Evolutionary conservation across 2,329 filamentous ascomycete genomes (phyloP).

Genomic region (Dryadomyces quercivorus): DNA sequence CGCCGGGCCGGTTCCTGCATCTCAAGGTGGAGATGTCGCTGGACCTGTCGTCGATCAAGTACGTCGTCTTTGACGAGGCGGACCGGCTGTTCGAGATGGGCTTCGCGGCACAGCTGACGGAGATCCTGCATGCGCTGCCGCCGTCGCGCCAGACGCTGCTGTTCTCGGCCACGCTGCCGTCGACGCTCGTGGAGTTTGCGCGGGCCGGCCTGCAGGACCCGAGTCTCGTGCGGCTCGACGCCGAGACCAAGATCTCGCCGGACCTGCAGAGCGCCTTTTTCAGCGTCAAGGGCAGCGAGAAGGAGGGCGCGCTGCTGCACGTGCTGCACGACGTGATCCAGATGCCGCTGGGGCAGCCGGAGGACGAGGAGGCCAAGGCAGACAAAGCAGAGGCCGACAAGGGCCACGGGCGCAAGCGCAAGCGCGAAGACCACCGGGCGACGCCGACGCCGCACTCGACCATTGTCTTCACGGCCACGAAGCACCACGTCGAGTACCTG

Average conservation of each 20-base stretch:
- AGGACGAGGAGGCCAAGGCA: constrained; percentile 33
- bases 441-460: constrained; percentile 84
- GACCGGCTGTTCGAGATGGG: constrained; percentile 98
- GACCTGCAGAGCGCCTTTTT: constrained; percentile 96
- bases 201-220: constrained; percentile 88
- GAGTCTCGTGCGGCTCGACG: constrained; percentile 77
- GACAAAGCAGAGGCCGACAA: constrained; percentile 4
- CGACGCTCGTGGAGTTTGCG: constrained; percentile 91
- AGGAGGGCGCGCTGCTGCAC: constrained; percentile 83
- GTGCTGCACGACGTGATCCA: constrained; percentile 87
- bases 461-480: constrained; percentile 88
- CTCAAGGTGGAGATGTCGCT: constrained; percentile 93
- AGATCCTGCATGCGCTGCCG: constrained; percentile 84
- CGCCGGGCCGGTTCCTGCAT: constrained; percentile 90
- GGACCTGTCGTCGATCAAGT: constrained; percentile 80
- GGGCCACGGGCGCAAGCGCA: constrained; percentile 43
- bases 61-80: constrained; percentile 95
- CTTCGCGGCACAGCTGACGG: constrained; percentile 82
- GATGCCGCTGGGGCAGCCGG: constrained; percentile 61
- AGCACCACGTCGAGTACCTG: constrained; percentile 95
- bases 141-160: constrained; percentile 76
- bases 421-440: constrained; percentile 48
- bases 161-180: constrained; percentile 90
- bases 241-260: constrained; percentile 90
- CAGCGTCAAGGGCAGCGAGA: constrained; percentile 80